These are phyloP conservation scores for Ambrosiella xylebori DNA, from an alignment of 2,329 filamentous ascomycete species.

Conservation along the genomic window DNA sequence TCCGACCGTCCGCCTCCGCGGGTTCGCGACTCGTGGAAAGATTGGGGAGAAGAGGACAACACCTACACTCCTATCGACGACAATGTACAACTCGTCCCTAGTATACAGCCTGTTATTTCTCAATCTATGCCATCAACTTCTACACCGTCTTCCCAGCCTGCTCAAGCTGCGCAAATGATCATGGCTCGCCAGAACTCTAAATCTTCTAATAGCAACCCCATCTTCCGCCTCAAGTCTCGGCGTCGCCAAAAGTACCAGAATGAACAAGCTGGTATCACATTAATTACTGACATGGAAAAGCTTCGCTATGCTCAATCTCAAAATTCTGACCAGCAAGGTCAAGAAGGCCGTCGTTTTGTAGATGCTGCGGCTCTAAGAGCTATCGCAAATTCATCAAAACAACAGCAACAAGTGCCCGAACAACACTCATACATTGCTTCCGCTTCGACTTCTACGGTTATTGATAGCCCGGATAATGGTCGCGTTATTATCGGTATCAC, in stretches of 20 bases:
- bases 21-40: slow-evolving; percentile 28
- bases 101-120: background rate
- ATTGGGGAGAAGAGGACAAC: slow-evolving; percentile 31
- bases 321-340: background rate
- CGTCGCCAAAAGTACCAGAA: slow-evolving; percentile 44
- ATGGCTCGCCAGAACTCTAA: slow-evolving; percentile 16
- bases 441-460: background rate
- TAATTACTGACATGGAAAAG: slow-evolving; percentile 52
- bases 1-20: background rate
- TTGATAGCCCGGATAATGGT: slow-evolving; percentile 25
- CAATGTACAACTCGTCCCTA: slow-evolving; percentile 20
- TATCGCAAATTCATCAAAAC: slow-evolving; percentile 37
- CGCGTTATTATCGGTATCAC: slow-evolving; percentile 58
- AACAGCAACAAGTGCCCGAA: slow-evolving; percentile 19
- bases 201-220: slow-evolving; percentile 22
- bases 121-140: background rate
- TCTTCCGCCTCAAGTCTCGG: slow-evolving; percentile 37
- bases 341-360: slow-evolving; percentile 31
- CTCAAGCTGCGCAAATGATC: background rate
- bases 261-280: slow-evolving; percentile 43
- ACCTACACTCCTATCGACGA: slow-evolving; percentile 18
- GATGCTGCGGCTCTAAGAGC: slow-evolving; percentile 42
- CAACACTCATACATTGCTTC: background rate
- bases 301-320: slow-evolving; percentile 21
- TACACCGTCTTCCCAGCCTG: background rate